Evolutionary conservation across 2,329 filamentous ascomycete species (phyloP).

Genomic region (Clonostachys rhizophaga): DNA sequence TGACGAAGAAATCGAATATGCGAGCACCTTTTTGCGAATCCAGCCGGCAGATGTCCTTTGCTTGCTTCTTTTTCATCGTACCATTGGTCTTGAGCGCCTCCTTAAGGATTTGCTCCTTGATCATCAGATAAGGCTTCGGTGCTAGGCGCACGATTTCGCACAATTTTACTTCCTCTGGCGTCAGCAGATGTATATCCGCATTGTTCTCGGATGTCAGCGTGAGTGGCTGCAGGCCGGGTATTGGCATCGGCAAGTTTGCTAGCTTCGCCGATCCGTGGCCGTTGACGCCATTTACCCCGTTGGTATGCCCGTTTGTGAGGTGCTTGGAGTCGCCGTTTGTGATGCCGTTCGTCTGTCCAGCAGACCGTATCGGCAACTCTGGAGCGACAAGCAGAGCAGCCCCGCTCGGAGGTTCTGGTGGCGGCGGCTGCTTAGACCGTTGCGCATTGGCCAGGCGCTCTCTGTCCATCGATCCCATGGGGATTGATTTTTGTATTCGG

Average conservation of each 20-base stretch:
- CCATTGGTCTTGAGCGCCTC: constrained; percentile 89
- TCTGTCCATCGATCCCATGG: constrained; percentile 82
- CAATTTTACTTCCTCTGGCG: constrained; percentile 77
- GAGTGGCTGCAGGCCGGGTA: constrained; percentile 59
- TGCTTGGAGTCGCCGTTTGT: constrained; percentile 45
- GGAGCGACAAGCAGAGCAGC: constrained; percentile 74
- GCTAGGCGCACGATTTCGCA: constrained; percentile 81
- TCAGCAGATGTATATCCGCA: constrained; percentile 80
- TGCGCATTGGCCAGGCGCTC: constrained; percentile 68
- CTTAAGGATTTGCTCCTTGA: constrained; percentile 89
- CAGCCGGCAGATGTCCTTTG: constrained; percentile 77
- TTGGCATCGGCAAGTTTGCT: constrained; percentile 48
- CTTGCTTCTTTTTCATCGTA: constrained; percentile 87
- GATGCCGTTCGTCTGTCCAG: constrained; percentile 21
- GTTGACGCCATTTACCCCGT: constrained; percentile 35
- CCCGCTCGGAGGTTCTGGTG: constrained; percentile 67
- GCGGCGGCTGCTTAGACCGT: constrained; percentile 61
- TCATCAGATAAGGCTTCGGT: constrained; percentile 90
- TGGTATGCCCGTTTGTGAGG: constrained; percentile 48
- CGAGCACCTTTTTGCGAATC: constrained; percentile 81
- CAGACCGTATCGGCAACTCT: constrained; percentile 64
- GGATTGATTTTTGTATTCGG: constrained; percentile 64
- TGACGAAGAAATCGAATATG: constrained; percentile 93
- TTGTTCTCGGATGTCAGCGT: constrained; percentile 70
- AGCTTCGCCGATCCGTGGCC: constrained; percentile 30